Evolutionary conservation across 2,329 filamentous ascomycete genomes (phyloP).

Genomic region (Xylaria sp.): DNA sequence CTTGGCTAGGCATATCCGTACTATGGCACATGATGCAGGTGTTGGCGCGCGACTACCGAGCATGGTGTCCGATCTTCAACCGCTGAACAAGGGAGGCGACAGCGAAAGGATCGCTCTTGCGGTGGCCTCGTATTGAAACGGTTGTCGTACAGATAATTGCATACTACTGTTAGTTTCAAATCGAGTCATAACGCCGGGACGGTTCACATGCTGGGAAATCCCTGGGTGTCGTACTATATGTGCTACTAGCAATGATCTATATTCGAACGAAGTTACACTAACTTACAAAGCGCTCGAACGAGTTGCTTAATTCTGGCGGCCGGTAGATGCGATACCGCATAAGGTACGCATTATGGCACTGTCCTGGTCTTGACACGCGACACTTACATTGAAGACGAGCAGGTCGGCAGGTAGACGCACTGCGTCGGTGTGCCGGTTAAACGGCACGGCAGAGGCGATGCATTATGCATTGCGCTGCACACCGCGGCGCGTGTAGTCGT

Average conservation of each 20-base stretch:
- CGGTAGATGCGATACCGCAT: background rate
- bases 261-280: background rate
- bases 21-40: background rate
- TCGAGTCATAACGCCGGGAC: conserved; percentile 7
- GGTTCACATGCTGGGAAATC: background rate
- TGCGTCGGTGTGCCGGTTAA: background rate
- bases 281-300: background rate
- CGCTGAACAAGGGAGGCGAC: background rate
- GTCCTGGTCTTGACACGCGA: background rate
- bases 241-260: background rate
- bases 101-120: background rate
- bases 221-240: background rate
- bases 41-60: background rate
- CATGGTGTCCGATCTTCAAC: conserved; percentile 5
- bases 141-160: background rate
- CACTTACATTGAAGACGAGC: background rate
- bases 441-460: conserved; percentile 15
- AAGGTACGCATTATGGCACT: background rate
- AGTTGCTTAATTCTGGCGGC: background rate
- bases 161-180: background rate
- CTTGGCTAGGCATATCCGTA: too few species aligned
- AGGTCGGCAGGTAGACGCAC: background rate
- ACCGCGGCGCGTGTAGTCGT: background rate
- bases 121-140: background rate
- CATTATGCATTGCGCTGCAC: background rate